These are phyloP conservation scores for Phoenix roebelenii DNA, from an alignment of 176 grass and related monocot species.

Conservation along the genomic window DNA sequence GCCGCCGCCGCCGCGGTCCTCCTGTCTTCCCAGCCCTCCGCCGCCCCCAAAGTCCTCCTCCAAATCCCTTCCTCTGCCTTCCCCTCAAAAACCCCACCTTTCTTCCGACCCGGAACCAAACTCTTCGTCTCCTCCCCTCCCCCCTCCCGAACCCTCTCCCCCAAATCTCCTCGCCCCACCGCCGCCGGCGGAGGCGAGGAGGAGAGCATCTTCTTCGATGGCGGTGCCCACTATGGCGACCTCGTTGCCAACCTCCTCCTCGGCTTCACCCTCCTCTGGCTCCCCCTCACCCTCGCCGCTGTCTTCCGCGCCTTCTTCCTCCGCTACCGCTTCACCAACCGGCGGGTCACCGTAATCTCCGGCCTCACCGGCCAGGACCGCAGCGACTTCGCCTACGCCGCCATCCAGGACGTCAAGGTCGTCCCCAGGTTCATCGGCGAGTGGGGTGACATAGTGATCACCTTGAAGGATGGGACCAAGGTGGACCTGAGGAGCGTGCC, in stretches of 20 bases:
- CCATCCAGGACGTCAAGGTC: conserved; percentile 52
- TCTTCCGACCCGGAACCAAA: background rate
- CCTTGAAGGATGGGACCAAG: conserved; percentile 78
- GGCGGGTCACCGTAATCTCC: conserved; percentile 73
- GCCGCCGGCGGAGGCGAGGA: background rate
- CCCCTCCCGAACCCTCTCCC: conserved; percentile 11
- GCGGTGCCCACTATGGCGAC: conserved; percentile 84
- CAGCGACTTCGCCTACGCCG: conserved; percentile 80
- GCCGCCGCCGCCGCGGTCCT: background rate
- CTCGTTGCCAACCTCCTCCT: conserved; percentile 67
- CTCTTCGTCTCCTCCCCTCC: conserved; percentile 20
- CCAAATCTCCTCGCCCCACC: conserved; percentile 2
- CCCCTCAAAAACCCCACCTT: conserved; percentile 1
- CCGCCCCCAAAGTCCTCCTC: conserved; percentile 12
- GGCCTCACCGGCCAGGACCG: conserved; percentile 75
- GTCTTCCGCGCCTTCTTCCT: conserved; percentile 79
- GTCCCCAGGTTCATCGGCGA: conserved; percentile 90
- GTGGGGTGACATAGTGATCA: conserved; percentile 94
- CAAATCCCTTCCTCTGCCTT: background rate
- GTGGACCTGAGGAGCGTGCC: conserved; percentile 95
- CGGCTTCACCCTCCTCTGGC: conserved; percentile 79
- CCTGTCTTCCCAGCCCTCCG: background rate
- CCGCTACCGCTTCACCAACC: conserved; percentile 82
- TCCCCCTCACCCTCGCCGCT: conserved; percentile 83
- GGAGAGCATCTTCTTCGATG: conserved; percentile 85